phyloP scores from a whole-genome alignment of 306 rosid species.

The Quercus bicolor region DNA sequence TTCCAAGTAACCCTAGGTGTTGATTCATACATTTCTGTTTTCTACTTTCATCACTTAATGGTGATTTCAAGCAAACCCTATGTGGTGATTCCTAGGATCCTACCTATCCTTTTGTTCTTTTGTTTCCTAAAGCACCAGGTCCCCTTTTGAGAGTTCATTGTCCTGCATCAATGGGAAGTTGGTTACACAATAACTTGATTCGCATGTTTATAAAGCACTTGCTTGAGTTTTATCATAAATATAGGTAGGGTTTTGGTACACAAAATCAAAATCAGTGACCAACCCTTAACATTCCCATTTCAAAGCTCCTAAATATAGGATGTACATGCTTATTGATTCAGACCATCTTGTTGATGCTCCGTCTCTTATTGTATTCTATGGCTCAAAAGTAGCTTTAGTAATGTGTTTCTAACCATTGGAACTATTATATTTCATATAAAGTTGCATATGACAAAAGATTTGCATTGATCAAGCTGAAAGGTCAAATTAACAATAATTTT shows the following conservation, averaged over 20 bases:
- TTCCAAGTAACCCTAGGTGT: too few relatives aligned
- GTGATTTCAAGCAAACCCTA: too few relatives aligned
- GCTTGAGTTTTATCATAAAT: background rate
- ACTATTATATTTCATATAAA: background rate
- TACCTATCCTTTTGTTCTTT: too few relatives aligned
- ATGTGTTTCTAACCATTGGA: background rate
- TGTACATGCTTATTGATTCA: slow-evolving; percentile 14
- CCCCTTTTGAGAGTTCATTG: too few relatives aligned
- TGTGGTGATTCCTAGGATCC: too few relatives aligned
- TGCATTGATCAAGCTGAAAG: background rate
- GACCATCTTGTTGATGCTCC: slow-evolving; percentile 8
- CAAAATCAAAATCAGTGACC: background rate
- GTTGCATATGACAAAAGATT: background rate
- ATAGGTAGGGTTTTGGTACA: background rate
- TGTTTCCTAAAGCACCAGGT: too few relatives aligned
- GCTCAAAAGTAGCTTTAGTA: background rate
- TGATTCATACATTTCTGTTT: too few relatives aligned
- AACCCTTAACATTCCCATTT: background rate
- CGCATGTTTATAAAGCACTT: background rate
- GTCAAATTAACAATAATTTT: background rate
- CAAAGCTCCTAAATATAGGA: background rate
- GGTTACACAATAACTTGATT: background rate
- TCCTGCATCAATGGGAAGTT: background rate
- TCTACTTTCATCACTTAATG: too few relatives aligned
- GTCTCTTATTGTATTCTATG: slow-evolving; percentile 5